Conservation (phyloP, 1,284 basidiomycete genomes). For the Pseudozyma sp. region DNA sequence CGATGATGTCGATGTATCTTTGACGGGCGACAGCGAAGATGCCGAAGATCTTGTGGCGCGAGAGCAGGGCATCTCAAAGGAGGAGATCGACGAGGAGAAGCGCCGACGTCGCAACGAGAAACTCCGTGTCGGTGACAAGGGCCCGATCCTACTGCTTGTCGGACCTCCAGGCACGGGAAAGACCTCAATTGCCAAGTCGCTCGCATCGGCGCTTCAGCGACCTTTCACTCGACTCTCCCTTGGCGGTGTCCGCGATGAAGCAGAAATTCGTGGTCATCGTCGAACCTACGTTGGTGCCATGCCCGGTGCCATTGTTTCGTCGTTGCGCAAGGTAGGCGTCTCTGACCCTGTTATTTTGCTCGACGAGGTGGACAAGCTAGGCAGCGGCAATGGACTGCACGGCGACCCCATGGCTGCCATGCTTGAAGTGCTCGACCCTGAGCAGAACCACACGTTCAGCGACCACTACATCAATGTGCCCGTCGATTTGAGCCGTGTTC, state of each 20-base stretch:
- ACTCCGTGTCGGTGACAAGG: conserved; percentile 70
- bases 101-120: conserved; percentile 48
- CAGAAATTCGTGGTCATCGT: conserved; percentile 70
- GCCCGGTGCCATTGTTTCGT: conserved; percentile 77
- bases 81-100: conserved; percentile 42
- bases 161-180: conserved; percentile 67
- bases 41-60: conserved; percentile 32
- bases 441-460: conserved; percentile 70
- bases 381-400: conserved; percentile 67
- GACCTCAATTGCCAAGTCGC: conserved; percentile 67
- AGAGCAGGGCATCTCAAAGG: conserved; percentile 37
- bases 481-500: conserved; percentile 67
- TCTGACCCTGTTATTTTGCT: conserved; percentile 71
- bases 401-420: conserved; percentile 71
- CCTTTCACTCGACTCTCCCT: conserved; percentile 70
- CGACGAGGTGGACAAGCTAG: conserved; percentile 71
- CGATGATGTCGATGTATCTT: conserved; percentile 16
- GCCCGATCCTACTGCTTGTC: conserved; percentile 82
- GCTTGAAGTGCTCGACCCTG: conserved; percentile 71
- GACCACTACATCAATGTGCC: conserved; percentile 70
- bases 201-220: conserved; percentile 79
- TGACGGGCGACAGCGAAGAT: conserved; percentile 19
- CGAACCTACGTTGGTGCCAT: conserved; percentile 65
- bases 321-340: conserved; percentile 68
- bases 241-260: conserved; percentile 71